Evolutionary conservation across 331 rosid genomes (phyloP).

Genomic region (Telfairia occidentalis): DNA sequence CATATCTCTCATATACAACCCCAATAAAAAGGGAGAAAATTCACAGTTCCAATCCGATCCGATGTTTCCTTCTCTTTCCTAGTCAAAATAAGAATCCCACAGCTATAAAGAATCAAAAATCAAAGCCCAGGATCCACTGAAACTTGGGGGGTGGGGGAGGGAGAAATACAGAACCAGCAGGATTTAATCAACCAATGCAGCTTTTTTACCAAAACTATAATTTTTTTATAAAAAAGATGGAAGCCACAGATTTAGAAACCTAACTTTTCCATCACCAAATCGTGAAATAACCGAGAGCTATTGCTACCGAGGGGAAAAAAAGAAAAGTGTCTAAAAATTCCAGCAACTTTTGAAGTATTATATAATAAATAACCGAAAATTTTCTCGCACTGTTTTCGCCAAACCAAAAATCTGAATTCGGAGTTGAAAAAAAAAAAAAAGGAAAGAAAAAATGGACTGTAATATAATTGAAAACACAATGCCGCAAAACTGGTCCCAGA

Average conservation of each 20-base stretch:
- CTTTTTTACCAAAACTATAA: slow-evolving; percentile 15
- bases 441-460: not conserved
- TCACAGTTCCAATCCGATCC: slow-evolving; percentile 24
- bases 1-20: slow-evolving; percentile 44
- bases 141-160: not conserved
- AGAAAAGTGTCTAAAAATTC: not conserved
- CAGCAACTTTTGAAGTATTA: not conserved
- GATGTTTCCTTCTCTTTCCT: slow-evolving; percentile 18
- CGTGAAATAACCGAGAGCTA: not conserved
- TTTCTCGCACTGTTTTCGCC: not conserved
- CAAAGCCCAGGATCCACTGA: slow-evolving; percentile 26
- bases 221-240: slow-evolving; percentile 14
- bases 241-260: slow-evolving; percentile 15
- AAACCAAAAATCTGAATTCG: not conserved
- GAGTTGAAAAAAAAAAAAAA: not conserved
- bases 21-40: slow-evolving; percentile 14
- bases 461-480: not conserved
- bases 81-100: slow-evolving; percentile 23
- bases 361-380: not conserved
- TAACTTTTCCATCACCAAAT: slow-evolving; percentile 1
- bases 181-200: slow-evolving; percentile 28
- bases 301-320: not conserved
- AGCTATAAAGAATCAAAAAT: slow-evolving; percentile 13
- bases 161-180: slow-evolving; percentile 7
- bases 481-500: not conserved